Evolutionary conservation across 495 filamentous ascomycete genomes (phyloP).

Genomic region (Aspergillus asperescens): DNA sequence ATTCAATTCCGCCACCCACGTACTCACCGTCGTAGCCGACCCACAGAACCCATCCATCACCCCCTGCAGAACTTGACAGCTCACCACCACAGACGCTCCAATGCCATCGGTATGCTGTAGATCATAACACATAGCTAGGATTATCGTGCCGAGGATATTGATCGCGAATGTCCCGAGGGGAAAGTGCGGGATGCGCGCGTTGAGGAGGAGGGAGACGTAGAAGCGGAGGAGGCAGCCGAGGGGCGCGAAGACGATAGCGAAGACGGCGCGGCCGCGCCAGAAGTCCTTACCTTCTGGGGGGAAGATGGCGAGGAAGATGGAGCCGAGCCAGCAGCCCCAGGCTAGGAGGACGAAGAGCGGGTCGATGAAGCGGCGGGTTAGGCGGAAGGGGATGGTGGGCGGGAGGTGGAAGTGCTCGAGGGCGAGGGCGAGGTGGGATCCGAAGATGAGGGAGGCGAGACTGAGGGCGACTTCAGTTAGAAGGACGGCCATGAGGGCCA

Average conservation of each 20-base stretch:
- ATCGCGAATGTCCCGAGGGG: conserved; percentile 85
- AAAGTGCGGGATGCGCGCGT: conserved; percentile 50
- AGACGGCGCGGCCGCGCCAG: conserved; percentile 72
- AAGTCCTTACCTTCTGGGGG: conserved; percentile 50
- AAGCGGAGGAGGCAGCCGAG: conserved; percentile 73
- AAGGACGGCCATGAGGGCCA: conserved; percentile 68
- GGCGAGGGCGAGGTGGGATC: conserved; percentile 73
- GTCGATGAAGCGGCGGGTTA: conserved; percentile 60
- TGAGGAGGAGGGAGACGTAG: conserved; percentile 23
- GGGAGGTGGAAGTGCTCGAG: conserved; percentile 49
- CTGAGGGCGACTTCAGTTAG: conserved; percentile 64
- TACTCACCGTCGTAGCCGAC: conserved; percentile 84
- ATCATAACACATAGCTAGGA: conserved; percentile 64
- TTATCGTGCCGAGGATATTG: conserved; percentile 70
- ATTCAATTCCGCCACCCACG: conserved; percentile 79
- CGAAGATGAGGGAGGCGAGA: conserved; percentile 61
- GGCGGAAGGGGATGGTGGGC: conserved; percentile 52
- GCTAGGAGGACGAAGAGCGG: conserved; percentile 55
- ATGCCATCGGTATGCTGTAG: conserved; percentile 54
- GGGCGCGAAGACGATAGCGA: conserved; percentile 82
- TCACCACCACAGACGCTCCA: conserved; percentile 33
- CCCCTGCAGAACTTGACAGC: conserved; percentile 79
- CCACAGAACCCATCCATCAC: conserved; percentile 91
- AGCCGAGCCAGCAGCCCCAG: conserved; percentile 72
- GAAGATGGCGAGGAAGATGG: conserved; percentile 65